Evolutionary conservation across 345 rosid species (phyloP).

Genomic region (Rhizophora mangle): DNA sequence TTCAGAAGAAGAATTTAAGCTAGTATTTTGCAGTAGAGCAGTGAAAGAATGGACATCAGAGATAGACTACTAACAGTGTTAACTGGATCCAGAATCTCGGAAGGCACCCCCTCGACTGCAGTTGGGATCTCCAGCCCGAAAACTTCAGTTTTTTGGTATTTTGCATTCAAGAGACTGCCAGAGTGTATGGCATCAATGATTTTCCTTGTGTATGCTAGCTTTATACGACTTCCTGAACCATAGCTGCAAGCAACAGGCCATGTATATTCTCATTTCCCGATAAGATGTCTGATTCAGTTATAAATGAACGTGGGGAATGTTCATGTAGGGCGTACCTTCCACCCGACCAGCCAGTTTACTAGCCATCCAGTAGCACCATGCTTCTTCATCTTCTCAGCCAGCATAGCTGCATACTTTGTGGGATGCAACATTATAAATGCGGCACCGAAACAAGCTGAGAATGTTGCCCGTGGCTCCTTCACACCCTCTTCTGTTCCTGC

Average conservation of each 20-base stretch:
- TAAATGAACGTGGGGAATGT: background rate
- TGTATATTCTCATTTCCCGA: background rate
- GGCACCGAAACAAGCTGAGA: constrained; percentile 97
- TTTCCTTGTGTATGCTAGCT: constrained; percentile 76
- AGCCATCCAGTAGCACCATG: constrained; percentile 99
- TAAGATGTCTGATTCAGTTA: background rate
- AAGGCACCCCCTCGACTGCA: constrained; percentile 74
- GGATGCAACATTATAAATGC: constrained; percentile 98
- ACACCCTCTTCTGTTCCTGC: constrained; percentile 95
- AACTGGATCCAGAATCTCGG: constrained; percentile 74
- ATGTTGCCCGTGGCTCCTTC: constrained; percentile 87
- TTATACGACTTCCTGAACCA: constrained; percentile 80
- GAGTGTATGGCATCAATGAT: constrained; percentile 92
- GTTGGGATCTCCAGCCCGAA: constrained; percentile 85
- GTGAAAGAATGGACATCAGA: background rate
- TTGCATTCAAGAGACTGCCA: constrained; percentile 62
- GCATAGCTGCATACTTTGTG: constrained; percentile 96
- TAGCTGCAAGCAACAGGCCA: constrained; percentile 48
- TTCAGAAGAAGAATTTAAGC: background rate
- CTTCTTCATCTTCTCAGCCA: constrained; percentile 88
- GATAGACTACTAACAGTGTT: constrained; percentile 54
- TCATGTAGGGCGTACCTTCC: constrained; percentile 61
- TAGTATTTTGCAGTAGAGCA: background rate
- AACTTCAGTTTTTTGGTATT: constrained; percentile 65
- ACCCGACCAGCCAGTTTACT: constrained; percentile 95